Conservation (phyloP, 2,329 filamentous ascomycete genomes). For the Paramyrothecium sp. region DNA sequence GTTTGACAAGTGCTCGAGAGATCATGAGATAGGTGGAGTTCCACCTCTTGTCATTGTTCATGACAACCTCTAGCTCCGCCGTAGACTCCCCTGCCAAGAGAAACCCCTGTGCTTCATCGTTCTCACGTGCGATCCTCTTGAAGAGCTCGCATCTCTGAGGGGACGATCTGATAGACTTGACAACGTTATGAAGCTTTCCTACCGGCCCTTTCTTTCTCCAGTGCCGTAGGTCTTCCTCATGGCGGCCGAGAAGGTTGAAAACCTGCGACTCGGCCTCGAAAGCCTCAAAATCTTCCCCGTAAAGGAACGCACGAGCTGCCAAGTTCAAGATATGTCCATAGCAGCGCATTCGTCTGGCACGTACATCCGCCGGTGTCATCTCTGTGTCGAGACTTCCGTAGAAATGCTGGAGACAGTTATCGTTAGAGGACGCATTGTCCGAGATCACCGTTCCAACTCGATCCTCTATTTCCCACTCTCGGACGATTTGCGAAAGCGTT, state of each 20-base stretch:
- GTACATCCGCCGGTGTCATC: neutral
- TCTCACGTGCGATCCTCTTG: too few relatives aligned
- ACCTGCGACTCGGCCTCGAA: conserved; percentile 5
- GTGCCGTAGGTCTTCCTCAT: neutral
- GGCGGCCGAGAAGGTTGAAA: neutral
- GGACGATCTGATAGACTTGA: conserved; percentile 6
- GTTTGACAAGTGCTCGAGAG: conserved; percentile 5
- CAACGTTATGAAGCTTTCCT: neutral
- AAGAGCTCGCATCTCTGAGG: conserved; percentile 4
- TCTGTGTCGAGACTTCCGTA: neutral
- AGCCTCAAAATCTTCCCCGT: conserved; percentile 5
- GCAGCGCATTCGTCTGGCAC: neutral
- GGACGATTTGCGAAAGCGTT: neutral
- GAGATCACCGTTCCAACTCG: neutral
- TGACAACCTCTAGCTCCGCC: conserved; percentile 7
- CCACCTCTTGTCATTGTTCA: conserved; percentile 7
- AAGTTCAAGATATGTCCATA: conserved; percentile 6
- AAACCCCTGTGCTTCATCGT: too few relatives aligned
- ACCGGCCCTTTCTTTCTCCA: neutral
- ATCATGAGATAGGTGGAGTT: conserved; percentile 7
- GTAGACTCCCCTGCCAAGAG: conserved; percentile 7
- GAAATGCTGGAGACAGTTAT: neutral
- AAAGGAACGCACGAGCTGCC: conserved; percentile 5
- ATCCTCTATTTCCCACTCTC: neutral
- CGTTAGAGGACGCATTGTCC: neutral